Evolutionary conservation across 164 flowering plant species (phyloP).

Genomic region (Liriodendron chinense): DNA sequence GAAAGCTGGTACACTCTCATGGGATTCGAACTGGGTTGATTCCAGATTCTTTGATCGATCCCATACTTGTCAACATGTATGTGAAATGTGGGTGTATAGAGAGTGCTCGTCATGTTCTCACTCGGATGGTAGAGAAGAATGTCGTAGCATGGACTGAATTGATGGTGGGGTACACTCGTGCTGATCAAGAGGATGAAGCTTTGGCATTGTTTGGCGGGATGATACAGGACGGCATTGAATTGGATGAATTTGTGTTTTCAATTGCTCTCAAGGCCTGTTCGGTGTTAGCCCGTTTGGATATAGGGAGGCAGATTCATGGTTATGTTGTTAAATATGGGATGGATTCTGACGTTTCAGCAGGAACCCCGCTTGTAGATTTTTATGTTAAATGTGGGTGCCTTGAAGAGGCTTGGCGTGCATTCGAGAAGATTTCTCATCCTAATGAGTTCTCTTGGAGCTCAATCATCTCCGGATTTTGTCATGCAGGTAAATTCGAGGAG

Average conservation of each 20-base stretch:
- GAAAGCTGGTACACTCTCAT: slow-evolving; percentile 46
- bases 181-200: slow-evolving; percentile 26
- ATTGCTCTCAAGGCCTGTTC: slow-evolving; percentile 46
- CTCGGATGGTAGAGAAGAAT: slow-evolving; percentile 38
- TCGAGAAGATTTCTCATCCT: slow-evolving; percentile 40
- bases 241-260: slow-evolving; percentile 56
- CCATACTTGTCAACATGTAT: slow-evolving; percentile 42
- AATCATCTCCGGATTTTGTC: slow-evolving; percentile 42
- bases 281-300: slow-evolving; percentile 18
- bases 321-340: slow-evolving; percentile 36
- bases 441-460: slow-evolving; percentile 63
- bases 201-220: slow-evolving; percentile 34
- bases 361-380: slow-evolving; percentile 58
- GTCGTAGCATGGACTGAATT: slow-evolving; percentile 44
- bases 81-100: slow-evolving; percentile 39
- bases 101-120: slow-evolving; percentile 31
- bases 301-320: slow-evolving; percentile 50
- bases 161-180: slow-evolving; percentile 44
- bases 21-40: slow-evolving; percentile 29
- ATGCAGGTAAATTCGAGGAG: slow-evolving; percentile 37
- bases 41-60: slow-evolving; percentile 19
- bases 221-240: slow-evolving; percentile 31
- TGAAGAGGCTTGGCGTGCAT: slow-evolving; percentile 36
- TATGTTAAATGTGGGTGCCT: slow-evolving; percentile 46
- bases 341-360: slow-evolving; percentile 43